phyloP scores from a whole-genome alignment of 345 rosid genomes.

The Citrus medica region DNA sequence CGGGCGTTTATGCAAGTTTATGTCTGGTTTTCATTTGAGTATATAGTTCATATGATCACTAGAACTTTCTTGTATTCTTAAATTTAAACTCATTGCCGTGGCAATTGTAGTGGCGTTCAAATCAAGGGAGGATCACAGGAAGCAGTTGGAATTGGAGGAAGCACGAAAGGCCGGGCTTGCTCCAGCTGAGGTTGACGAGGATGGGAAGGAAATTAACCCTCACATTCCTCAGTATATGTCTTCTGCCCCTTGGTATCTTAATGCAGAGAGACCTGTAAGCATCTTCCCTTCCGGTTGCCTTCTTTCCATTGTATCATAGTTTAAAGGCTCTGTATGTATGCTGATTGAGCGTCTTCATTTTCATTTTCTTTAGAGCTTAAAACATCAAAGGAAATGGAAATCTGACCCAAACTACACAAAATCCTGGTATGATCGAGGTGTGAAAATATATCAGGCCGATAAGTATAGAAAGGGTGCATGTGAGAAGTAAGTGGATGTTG shows the following conservation, averaged over 20 bases:
- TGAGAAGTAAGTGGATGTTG: conserved; percentile 42
- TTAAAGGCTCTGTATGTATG: background rate
- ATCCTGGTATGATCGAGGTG: conserved; percentile 59
- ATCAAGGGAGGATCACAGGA: conserved; percentile 63
- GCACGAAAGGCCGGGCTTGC: conserved; percentile 81
- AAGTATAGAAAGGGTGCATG: conserved; percentile 60
- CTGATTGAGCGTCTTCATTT: background rate
- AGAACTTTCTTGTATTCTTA: background rate
- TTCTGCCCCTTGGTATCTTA: conserved; percentile 75
- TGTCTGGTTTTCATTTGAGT: background rate
- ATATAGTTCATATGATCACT: background rate
- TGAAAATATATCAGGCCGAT: conserved; percentile 45
- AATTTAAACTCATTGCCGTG: background rate
- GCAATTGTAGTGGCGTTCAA: conserved; percentile 55
- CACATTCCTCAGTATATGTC: conserved; percentile 80
- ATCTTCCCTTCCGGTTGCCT: background rate
- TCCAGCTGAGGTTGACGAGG: conserved; percentile 72
- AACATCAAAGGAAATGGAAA: conserved; percentile 75
- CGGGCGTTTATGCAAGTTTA: background rate
- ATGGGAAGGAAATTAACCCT: conserved; percentile 74
- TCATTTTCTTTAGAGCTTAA: conserved; percentile 38
- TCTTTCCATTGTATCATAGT: background rate
- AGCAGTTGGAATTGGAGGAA: conserved; percentile 60
- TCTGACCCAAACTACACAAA: conserved; percentile 55
- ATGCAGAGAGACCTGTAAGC: conserved; percentile 50